Percentiles rank a stretch among this genome's conserved stretches.
Evolutionary conservation across 73 alveolate genomes (phyloP).

Genomic region (Paramecium pentaurelia): DNA sequence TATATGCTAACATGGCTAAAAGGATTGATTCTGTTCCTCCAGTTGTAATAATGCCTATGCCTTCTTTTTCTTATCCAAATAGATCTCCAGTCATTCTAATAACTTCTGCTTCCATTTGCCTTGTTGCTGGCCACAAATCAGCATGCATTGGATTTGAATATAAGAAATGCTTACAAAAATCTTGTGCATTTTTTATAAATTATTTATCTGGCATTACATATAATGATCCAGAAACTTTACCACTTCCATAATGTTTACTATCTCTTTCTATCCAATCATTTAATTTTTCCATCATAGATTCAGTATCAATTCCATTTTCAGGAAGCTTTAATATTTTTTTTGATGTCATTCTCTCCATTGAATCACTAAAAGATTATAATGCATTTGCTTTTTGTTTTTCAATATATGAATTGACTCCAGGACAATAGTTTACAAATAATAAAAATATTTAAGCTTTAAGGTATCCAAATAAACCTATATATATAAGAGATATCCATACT

Average conservation of each 20-base stretch:
- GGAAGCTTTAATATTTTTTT: neutral
- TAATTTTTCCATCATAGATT: neutral
- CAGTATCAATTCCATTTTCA: neutral
- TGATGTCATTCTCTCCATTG: neutral
- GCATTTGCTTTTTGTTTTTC: neutral
- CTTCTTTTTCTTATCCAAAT: slow-evolving; percentile 88
- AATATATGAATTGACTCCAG: neutral
- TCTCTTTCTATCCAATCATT: neutral
- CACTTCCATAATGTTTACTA: neutral
- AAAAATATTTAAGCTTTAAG: neutral
- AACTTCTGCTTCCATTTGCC: slow-evolving; percentile 89
- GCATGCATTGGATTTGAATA: slow-evolving; percentile 88
- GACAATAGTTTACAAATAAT: neutral
- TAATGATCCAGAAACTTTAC: slow-evolving; percentile 48
- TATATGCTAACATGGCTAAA: slow-evolving; percentile 87
- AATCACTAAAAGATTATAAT: neutral
- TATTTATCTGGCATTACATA: slow-evolving; percentile 20
- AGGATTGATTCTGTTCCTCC: slow-evolving; percentile 97
- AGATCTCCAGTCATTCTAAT: slow-evolving; percentile 85
- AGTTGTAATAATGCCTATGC: slow-evolving; percentile 90
- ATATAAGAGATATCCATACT: neutral
- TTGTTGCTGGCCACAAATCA: slow-evolving; percentile 75
- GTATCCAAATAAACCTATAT: neutral
- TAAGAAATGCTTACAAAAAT: slow-evolving; percentile 61
- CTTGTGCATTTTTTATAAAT: neutral